Evolutionary conservation across 2,329 filamentous ascomycete species (phyloP).

Genomic region (Pseudocercospora musae): DNA sequence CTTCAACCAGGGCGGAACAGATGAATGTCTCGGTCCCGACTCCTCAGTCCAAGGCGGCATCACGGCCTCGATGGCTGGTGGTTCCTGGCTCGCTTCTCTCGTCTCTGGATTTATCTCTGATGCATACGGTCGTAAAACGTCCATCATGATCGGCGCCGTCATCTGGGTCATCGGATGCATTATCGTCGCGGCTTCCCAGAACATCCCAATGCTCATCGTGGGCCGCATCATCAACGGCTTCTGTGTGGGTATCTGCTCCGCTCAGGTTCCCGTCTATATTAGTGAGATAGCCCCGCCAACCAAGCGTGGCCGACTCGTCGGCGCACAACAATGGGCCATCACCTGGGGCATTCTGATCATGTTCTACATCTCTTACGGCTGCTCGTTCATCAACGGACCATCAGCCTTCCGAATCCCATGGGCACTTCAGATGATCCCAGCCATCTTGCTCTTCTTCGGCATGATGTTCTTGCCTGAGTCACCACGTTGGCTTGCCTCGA

Average conservation of each 20-base stretch:
- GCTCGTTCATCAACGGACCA: conserved; percentile 57
- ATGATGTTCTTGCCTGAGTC: conserved; percentile 64
- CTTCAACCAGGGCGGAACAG: conserved; percentile 57
- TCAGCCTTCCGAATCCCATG: conserved; percentile 52
- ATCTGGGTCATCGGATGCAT: conserved; percentile 58
- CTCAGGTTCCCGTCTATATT: conserved; percentile 67
- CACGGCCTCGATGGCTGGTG: conserved; percentile 67
- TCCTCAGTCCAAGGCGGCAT: conserved; percentile 63
- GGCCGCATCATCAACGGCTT: conserved; percentile 70
- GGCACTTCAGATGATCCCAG: conserved; percentile 50
- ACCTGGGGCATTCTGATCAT: conserved; percentile 43
- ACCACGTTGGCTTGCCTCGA: conserved; percentile 62
- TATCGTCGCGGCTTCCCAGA: conserved; percentile 61
- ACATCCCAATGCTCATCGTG: conserved; percentile 67
- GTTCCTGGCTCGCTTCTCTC: conserved; percentile 65
- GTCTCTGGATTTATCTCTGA: conserved; percentile 60
- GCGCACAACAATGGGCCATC: conserved; percentile 71
- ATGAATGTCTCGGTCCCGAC: conserved; percentile 51
- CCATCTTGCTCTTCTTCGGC: conserved; percentile 42
- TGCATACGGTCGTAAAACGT: conserved; percentile 50
- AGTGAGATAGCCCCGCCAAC: conserved; percentile 60
- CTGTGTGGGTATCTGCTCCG: conserved; percentile 69
- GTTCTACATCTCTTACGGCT: conserved; percentile 57
- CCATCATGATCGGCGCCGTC: conserved; percentile 46
- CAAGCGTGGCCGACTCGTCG: conserved; percentile 63